Evolutionary conservation across 2,329 filamentous ascomycete species (phyloP).

Genomic region (Thielaviopsis ethacetica): DNA sequence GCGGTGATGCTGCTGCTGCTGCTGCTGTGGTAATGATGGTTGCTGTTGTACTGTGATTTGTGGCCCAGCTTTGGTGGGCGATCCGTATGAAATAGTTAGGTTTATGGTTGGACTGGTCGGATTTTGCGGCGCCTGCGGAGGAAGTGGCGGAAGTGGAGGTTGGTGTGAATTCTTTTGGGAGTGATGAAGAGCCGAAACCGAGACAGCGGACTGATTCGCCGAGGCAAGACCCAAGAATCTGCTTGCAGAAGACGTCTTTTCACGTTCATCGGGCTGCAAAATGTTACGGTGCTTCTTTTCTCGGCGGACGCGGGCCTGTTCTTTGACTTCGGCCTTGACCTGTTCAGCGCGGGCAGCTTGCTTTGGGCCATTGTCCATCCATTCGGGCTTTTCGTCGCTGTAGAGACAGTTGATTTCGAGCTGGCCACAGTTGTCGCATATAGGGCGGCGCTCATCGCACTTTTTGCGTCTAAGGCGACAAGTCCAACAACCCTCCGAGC

Average conservation of each 20-base stretch:
- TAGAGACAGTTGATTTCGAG: constrained; percentile 43
- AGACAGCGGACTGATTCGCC: constrained; percentile 11
- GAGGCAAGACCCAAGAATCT: constrained; percentile 10
- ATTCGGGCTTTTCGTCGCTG: constrained; percentile 34
- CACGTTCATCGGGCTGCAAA: constrained; percentile 1
- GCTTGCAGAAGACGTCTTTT: background rate
- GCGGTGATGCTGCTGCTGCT: background rate
- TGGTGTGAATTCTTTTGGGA: background rate
- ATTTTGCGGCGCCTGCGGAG: background rate
- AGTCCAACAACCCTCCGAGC: constrained; percentile 36
- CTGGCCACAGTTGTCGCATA: constrained; percentile 32
- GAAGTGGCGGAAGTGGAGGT: constrained; percentile 11
- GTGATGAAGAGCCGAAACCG: constrained; percentile 1
- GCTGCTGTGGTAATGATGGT: background rate
- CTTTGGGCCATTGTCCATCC: constrained; percentile 36
- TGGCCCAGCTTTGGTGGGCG: constrained; percentile 9
- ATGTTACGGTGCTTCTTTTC: constrained; percentile 27
- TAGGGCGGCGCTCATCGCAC: constrained; percentile 37
- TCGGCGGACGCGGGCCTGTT: constrained; percentile 31
- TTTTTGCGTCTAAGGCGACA: constrained; percentile 46
- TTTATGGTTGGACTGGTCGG: background rate
- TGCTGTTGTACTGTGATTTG: background rate
- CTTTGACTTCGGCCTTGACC: constrained; percentile 42
- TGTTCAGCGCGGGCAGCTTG: constrained; percentile 35
- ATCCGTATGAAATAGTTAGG: constrained; percentile 7